Conservation (phyloP, 148 eudicot species). For the Nepenthes gracilis region DNA sequence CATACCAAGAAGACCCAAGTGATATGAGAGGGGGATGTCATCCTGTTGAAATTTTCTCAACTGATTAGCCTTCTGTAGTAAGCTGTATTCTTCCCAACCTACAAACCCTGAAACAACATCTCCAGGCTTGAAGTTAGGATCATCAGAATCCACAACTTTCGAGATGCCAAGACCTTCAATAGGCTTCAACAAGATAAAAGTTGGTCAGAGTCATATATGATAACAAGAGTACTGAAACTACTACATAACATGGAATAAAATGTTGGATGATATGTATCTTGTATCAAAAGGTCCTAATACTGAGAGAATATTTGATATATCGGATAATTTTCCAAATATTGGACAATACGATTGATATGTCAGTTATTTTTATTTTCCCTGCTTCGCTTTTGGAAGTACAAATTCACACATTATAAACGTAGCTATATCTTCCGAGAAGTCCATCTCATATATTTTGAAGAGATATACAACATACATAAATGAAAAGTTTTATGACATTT, state of each 20-base stretch:
- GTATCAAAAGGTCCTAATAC: too few relatives aligned
- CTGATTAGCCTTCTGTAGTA: conserved; percentile 28
- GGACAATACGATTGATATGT: too few relatives aligned
- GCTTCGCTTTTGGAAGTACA: too few relatives aligned
- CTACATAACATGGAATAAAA: not conserved
- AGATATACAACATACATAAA: too few relatives aligned
- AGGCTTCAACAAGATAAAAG: conserved; percentile 25
- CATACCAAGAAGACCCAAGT: conserved; percentile 84
- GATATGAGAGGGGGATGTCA: conserved; percentile 80
- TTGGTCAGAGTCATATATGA: not conserved
- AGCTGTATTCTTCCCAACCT: conserved; percentile 90
- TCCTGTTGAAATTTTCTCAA: conserved; percentile 52
- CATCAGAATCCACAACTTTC: conserved; percentile 65
- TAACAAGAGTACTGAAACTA: not conserved
- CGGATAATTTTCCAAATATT: too few relatives aligned
- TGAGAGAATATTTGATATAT: too few relatives aligned
- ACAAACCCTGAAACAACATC: conserved; percentile 59
- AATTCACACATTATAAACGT: too few relatives aligned
- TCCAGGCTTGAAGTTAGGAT: conserved; percentile 61
- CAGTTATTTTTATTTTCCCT: too few relatives aligned
- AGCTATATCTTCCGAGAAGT: too few relatives aligned
- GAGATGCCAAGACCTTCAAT: conserved; percentile 79
- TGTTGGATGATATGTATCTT: too few relatives aligned
- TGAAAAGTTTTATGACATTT: too few relatives aligned
- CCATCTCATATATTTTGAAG: too few relatives aligned